These are phyloP conservation scores for Candida sphagnicola DNA, from an alignment of 805 yeast genomes.

Conservation along the genomic window DNA sequence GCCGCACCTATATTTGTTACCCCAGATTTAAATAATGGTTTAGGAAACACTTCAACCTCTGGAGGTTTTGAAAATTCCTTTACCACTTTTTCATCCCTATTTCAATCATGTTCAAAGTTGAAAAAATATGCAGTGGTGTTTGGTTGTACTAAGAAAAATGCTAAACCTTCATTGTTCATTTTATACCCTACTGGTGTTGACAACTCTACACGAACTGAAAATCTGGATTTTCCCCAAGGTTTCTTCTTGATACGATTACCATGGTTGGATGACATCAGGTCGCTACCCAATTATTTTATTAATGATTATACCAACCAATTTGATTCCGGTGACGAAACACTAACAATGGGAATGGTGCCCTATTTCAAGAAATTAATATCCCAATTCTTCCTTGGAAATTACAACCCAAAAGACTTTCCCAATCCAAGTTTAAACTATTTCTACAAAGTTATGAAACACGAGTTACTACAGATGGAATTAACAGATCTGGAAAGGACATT, in stretches of 20 bases:
- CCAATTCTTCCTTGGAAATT: slow-evolving; percentile 44
- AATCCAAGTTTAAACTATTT: slow-evolving; percentile 71
- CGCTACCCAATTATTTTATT: slow-evolving; percentile 44
- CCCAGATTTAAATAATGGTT: slow-evolving; percentile 52
- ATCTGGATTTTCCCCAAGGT: slow-evolving; percentile 59
- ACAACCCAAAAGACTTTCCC: slow-evolving; percentile 51
- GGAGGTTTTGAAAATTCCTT: slow-evolving; percentile 58
- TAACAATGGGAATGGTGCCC: slow-evolving; percentile 13
- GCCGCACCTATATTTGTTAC: slow-evolving; percentile 59
- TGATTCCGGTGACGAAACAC: slow-evolving; percentile 10
- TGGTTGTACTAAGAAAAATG: slow-evolving; percentile 55
- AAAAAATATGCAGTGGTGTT: slow-evolving; percentile 64
- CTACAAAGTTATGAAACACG: slow-evolving; percentile 59
- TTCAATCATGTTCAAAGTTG: slow-evolving; percentile 50
- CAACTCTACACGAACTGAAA: slow-evolving; percentile 15
- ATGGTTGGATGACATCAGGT: slow-evolving; percentile 69
- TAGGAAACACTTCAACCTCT: slow-evolving; percentile 15
- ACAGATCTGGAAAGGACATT: slow-evolving; percentile 11
- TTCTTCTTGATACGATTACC: slow-evolving; percentile 69
- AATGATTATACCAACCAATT: slow-evolving; percentile 6
- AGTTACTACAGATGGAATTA: slow-evolving; percentile 48
- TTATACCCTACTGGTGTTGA: slow-evolving; percentile 49
- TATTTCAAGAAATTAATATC: slow-evolving; percentile 23
- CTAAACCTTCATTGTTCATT: slow-evolving; percentile 56
- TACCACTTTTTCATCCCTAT: slow-evolving; percentile 64